Evolutionary conservation across 495 filamentous ascomycete genomes (phyloP).

Genomic region (Xeromyces bisporus): DNA sequence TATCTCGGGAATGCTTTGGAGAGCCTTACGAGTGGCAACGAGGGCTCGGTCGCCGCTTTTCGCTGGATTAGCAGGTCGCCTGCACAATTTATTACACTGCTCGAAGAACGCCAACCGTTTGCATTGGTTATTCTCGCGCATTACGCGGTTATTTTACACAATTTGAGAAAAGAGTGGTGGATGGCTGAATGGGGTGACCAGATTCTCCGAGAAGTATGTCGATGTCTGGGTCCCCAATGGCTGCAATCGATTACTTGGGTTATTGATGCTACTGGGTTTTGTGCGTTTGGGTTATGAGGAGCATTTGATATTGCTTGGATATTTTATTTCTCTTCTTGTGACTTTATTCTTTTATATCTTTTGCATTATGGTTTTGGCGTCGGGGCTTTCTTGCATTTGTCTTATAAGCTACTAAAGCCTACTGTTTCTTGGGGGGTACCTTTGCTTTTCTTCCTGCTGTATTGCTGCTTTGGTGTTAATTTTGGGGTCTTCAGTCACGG

Average conservation of each 20-base stretch:
- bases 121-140: slow-evolving; percentile 36
- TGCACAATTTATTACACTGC: slow-evolving; percentile 31
- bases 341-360: too few relatives aligned
- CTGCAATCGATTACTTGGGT: slow-evolving; percentile 21
- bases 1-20: slow-evolving; percentile 15
- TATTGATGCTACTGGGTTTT: slow-evolving; percentile 19
- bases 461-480: too few relatives aligned
- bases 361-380: too few relatives aligned
- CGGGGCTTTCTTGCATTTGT: too few relatives aligned
- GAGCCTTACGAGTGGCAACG: slow-evolving; percentile 17
- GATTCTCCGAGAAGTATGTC: slow-evolving; percentile 17
- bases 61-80: slow-evolving; percentile 36
- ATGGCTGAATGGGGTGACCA: slow-evolving; percentile 28
- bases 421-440: too few relatives aligned
- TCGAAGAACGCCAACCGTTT: slow-evolving; percentile 33
- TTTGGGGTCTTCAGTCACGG: too few relatives aligned
- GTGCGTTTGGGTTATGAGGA: background rate
- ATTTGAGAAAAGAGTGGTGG: slow-evolving; percentile 34
- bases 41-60: slow-evolving; percentile 24
- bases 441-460: too few relatives aligned
- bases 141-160: slow-evolving; percentile 32
- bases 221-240: slow-evolving; percentile 16
- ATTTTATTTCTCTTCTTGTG: too few relatives aligned
- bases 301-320: too few relatives aligned
- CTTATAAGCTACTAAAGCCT: too few relatives aligned